phyloP scores from a whole-genome alignment of 495 filamentous ascomycete species.

The Penicillium subrubescens region DNA sequence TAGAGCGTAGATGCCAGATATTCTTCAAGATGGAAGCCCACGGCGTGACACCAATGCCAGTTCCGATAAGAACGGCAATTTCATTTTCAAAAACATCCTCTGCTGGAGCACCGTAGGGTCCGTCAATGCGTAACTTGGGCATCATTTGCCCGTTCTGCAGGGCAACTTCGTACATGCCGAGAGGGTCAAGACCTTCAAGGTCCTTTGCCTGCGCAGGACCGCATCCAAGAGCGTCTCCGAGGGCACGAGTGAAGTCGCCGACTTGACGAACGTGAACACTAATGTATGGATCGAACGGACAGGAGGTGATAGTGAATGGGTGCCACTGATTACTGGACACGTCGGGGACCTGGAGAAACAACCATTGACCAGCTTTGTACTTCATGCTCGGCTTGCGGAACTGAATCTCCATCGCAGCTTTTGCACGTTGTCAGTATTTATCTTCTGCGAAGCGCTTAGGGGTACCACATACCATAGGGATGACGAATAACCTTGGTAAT shows the following conservation, averaged over 20 bases:
- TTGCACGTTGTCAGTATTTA: constrained; percentile 1
- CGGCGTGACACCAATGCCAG: constrained; percentile 96
- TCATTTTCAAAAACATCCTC: constrained; percentile 96
- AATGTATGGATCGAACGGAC: constrained; percentile 91
- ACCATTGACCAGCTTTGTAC: constrained; percentile 98
- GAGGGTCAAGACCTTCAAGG: constrained; percentile 86
- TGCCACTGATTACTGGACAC: constrained; percentile 94
- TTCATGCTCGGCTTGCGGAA: constrained; percentile 95
- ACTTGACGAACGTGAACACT: constrained; percentile 95
- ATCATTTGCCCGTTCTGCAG: constrained; percentile 88
- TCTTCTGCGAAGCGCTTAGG: background rate
- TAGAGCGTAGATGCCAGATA: constrained; percentile 92
- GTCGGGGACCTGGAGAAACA: constrained; percentile 90
- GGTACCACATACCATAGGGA: constrained; percentile 75
- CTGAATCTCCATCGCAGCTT: constrained; percentile 95
- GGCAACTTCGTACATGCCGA: constrained; percentile 98
- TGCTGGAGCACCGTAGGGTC: constrained; percentile 94
- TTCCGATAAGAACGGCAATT: constrained; percentile 94
- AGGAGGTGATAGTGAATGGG: constrained; percentile 99
- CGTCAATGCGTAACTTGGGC: constrained; percentile 87
- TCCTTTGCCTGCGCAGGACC: constrained; percentile 80
- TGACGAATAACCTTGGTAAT: constrained; percentile 94
- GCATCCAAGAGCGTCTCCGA: constrained; percentile 91
- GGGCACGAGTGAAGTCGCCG: constrained; percentile 86
- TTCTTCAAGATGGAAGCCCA: constrained; percentile 98